Base-by-base conservation (phyloP, 805 yeast species). In the Yarrowia sp. region DNA sequence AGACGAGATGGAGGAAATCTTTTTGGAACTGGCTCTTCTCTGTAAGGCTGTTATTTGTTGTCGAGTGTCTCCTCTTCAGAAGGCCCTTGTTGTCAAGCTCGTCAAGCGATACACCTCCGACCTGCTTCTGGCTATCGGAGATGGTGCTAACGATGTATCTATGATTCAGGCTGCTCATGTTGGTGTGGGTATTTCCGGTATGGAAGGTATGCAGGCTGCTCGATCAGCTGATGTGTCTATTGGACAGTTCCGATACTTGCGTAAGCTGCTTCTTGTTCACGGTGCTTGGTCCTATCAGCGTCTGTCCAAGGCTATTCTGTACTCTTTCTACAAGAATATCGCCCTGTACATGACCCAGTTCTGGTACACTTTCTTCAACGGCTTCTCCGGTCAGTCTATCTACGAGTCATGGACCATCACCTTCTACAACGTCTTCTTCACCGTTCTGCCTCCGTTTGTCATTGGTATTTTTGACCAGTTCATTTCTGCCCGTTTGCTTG, bases 141-240 rank as follows among this genome's bases (percentile, higher is more conserved):
- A 95, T 77, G 99, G 99, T 73, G 99, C 99, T 2, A 95, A 95
- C 73, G 99, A 95, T 78, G 99, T 95, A 44, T 88, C 96, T 41
- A 95, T 95, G 99, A 95, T 95, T 69, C 99, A 95, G 76, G 98
- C 99, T 14, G 99, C 99, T 0, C 98, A 95, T 75, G 97, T 95
- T 63, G 99, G 99, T 68, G 97, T 95, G 28, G 99, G 99, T 74
- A 96, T 95, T 68, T 90, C 96, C 76, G 99, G 99, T 69, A 88
- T 92, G 93, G 99, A 95, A 78, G 99, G 99, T 70, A 92, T 92
- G 91, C 99, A 95, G 77, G 99, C 99, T 10, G 98, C 99, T 0
- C 84, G 99, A 75, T 88, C 96, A 75, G 98, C 99, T 0, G 99
- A 95, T 80, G 86, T 95, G 67, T 92, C 98, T 0, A 91, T 96